phyloP scores from a whole-genome alignment of 1,139 yeast species.

The Candida sojae region DNA sequence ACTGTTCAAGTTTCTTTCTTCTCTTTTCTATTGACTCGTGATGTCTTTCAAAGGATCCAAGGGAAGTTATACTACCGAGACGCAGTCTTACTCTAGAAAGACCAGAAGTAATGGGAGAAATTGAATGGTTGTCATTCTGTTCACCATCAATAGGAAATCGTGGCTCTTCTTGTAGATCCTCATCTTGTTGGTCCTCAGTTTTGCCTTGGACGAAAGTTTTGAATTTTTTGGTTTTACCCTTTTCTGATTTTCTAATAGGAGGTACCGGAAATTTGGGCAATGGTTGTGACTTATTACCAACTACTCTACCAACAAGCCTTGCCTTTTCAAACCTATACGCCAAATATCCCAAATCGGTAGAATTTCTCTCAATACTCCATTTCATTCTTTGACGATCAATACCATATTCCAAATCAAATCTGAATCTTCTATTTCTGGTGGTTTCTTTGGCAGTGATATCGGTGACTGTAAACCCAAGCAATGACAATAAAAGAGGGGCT shows the following conservation, averaged over 20 bases:
- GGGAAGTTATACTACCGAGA: constrained; percentile 28
- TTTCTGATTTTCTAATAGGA: constrained; percentile 20
- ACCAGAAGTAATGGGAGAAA: constrained; percentile 7
- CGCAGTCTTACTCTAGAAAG: constrained; percentile 33
- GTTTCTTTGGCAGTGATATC: constrained; percentile 46
- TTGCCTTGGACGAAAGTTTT: constrained; percentile 2
- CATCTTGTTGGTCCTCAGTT: neutral
- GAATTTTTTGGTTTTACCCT: constrained; percentile 7
- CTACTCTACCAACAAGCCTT: constrained; percentile 18
- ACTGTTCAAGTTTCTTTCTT: constrained; percentile 35
- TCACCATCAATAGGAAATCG: constrained; percentile 5
- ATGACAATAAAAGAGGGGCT: constrained; percentile 77
- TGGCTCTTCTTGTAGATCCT: neutral
- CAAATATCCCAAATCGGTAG: constrained; percentile 67
- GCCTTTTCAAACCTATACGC: constrained; percentile 67
- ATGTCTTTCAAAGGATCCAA: constrained; percentile 27
- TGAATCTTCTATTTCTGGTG: constrained; percentile 56
- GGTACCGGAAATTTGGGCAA: constrained; percentile 36
- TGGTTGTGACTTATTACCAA: constrained; percentile 26
- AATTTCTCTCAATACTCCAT: constrained; percentile 79
- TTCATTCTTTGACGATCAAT: constrained; percentile 75
- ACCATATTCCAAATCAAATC: constrained; percentile 83
- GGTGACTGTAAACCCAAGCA: constrained; percentile 65
- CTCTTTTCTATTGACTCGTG: constrained; percentile 32
- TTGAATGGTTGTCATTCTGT: constrained; percentile 10